Percentiles rank a stretch among this genome's conserved stretches.
Conservation (phyloP, 371 early-diverging fungal species). For the Mycotypha africana region DNA sequence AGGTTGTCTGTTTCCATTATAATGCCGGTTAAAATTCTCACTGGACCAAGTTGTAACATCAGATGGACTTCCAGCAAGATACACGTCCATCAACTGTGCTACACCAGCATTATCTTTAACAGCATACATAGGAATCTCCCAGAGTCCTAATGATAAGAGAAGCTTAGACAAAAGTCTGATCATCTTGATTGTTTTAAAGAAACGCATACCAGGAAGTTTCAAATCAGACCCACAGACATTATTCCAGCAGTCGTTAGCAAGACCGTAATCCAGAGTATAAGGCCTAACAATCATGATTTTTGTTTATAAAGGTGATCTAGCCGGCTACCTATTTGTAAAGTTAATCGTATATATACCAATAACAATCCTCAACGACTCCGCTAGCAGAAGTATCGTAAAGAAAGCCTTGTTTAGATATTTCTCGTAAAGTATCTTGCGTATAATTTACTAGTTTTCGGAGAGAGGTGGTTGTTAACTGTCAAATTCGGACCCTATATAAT, state of each 20-base stretch:
- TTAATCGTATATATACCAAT: conserved; percentile 44
- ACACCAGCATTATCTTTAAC: conserved; percentile 35
- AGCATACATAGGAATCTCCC: conserved; percentile 71
- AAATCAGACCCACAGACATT: conserved; percentile 49
- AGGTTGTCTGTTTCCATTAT: conserved; percentile 60
- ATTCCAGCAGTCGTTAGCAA: conserved; percentile 68
- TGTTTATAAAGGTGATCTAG: not conserved
- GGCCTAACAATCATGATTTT: conserved; percentile 33
- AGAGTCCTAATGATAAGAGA: conserved; percentile 46
- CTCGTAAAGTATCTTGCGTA: conserved; percentile 47
- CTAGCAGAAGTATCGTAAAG: conserved; percentile 62
- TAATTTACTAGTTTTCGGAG: conserved; percentile 52
- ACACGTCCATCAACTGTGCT: conserved; percentile 67
- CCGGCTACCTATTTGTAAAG: not conserved
- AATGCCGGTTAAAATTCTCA: conserved; percentile 60
- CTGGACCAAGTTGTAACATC: conserved; percentile 49
- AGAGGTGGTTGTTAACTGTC: no score
- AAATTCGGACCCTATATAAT: not conserved
- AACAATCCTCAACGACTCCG: conserved; percentile 44
- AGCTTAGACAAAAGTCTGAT: not conserved
- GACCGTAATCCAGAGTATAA: conserved; percentile 70
- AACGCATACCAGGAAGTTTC: conserved; percentile 42
- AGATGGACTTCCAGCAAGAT: conserved; percentile 47
- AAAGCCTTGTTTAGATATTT: conserved; percentile 56
- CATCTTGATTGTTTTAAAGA: not conserved